Evolutionary conservation across 441 rosid genomes (phyloP), one percentile per base, ranked within the genome.

Genomic region (Aquilaria agallochum): DNA sequence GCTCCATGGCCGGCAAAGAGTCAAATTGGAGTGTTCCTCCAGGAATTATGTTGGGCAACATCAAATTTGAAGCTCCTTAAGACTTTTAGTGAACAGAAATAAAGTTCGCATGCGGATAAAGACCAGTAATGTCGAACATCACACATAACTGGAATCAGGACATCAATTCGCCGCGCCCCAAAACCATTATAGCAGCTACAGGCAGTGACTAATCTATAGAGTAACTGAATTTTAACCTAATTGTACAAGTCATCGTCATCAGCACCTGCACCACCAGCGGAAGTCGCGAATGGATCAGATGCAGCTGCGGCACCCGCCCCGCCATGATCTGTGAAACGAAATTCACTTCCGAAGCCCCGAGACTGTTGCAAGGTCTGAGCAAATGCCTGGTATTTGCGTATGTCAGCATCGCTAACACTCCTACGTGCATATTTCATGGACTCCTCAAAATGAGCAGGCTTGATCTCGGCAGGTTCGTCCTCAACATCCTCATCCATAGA

Each of bases 351-450:
- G 4, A 85, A 68, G 42, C 93, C 93, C 64, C 93, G 75, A 0
- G 93, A 87, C 69, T 87, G 90, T 73, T 87, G 90, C 66, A 87
- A 70, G 12, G 93, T 84, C 73, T 87, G 93, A 51, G 93, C 90
- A 62, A 87, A 87, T 4, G 81, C 86, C 76, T 87, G 90, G 60
- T 87, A 87, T 53, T 87, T 87, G 68, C 88, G 81, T 9, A 89
- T 86, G 42, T 86, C 96, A 27, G 89, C 93, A 72, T 84, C 96
- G 12, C 90, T 83, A 34, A 86, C 93, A 65, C 93, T 84, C 59
- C 91, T 77, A 3, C 91, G 81, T 3, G 96, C 91, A 51, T 53
- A 87, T 70, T 83, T 87, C 89, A 87, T 83, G 1, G 94, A 87
- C 68, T 89, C 93, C 69, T 89, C 93, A 20, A 87, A 87, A 63